Evolutionary conservation across 75 land plant genomes (phyloP).

Genomic region (Selaginella moellendorffii): DNA sequence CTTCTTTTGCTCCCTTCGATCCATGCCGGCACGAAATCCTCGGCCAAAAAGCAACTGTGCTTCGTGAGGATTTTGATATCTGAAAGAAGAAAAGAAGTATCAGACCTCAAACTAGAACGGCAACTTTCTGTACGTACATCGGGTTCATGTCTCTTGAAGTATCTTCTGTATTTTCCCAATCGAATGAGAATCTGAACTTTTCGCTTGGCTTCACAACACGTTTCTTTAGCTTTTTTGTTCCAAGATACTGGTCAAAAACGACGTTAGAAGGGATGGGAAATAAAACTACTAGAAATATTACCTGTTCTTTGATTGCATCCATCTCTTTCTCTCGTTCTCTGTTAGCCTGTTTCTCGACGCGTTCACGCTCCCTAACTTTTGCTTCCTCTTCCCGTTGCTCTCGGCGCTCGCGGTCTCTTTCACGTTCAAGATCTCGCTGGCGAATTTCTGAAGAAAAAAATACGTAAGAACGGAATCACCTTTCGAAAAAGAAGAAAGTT

Average conservation of each 20-base stretch:
- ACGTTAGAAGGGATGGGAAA: conserved; percentile 3
- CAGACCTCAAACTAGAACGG: not conserved
- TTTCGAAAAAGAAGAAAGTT: too few relatives aligned
- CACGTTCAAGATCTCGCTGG: conserved; percentile 17
- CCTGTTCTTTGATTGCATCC: conserved; percentile 87
- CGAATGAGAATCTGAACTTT: conserved; percentile 94
- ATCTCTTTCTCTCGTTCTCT: conserved; percentile 77
- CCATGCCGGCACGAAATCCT: conserved; percentile 95
- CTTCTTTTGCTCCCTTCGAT: conserved; percentile 96
- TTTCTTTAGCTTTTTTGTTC: conserved; percentile 92
- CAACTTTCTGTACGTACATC: conserved; percentile 18
- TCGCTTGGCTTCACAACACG: conserved; percentile 97
- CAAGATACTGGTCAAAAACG: conserved; percentile 44
- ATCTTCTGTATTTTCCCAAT: conserved; percentile 99
- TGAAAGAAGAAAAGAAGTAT: not conserved
- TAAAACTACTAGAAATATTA: not conserved
- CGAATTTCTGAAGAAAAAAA: too few relatives aligned
- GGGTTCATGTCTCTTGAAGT: conserved; percentile 95
- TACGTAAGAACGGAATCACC: too few relatives aligned
- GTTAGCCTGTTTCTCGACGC: conserved; percentile 58
- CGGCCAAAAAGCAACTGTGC: conserved; percentile 87
- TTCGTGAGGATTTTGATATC: conserved; percentile 94
- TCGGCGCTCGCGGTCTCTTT: conserved; percentile 33
- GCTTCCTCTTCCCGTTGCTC: conserved; percentile 55
- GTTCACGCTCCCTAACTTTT: conserved; percentile 40